Conservation (phyloP, 208 protist species). For the Entamoeba moshkovskii region DNA sequence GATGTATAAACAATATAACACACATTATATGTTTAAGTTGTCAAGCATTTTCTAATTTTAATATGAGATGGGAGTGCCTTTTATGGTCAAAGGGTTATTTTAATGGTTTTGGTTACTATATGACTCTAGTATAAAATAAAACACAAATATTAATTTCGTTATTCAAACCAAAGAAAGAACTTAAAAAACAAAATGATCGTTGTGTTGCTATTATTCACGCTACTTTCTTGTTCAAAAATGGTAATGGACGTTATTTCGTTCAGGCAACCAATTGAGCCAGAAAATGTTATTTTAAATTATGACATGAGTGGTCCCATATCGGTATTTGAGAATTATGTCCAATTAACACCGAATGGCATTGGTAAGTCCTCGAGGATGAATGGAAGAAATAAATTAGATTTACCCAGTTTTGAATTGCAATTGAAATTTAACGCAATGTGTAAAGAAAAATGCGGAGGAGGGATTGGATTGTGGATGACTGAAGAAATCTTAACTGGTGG, state of each 20-base stretch:
- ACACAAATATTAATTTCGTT: no score
- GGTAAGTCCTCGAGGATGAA: neutral
- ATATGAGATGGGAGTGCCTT: no score
- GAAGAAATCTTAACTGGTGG: neutral
- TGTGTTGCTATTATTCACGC: no score
- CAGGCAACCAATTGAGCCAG: neutral
- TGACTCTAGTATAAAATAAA: no score
- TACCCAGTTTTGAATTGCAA: neutral
- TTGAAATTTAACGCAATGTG: neutral
- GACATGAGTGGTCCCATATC: neutral
- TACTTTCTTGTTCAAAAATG: no score
- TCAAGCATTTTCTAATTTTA: no score
- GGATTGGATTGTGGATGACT: neutral
- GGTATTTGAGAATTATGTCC: neutral
- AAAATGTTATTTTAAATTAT: neutral
- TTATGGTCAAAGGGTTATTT: no score
- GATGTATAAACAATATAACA: no score
- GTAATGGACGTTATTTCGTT: neutral
- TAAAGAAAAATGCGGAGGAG: neutral
- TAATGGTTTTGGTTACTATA: no score
- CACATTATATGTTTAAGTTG: no score
- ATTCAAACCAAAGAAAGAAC: no score
- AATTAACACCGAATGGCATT: neutral
- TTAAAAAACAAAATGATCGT: no score
- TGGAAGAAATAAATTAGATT: neutral